phyloP scores from a whole-genome alignment of 257 asterid species.

The Lavandula angustifolia region DNA sequence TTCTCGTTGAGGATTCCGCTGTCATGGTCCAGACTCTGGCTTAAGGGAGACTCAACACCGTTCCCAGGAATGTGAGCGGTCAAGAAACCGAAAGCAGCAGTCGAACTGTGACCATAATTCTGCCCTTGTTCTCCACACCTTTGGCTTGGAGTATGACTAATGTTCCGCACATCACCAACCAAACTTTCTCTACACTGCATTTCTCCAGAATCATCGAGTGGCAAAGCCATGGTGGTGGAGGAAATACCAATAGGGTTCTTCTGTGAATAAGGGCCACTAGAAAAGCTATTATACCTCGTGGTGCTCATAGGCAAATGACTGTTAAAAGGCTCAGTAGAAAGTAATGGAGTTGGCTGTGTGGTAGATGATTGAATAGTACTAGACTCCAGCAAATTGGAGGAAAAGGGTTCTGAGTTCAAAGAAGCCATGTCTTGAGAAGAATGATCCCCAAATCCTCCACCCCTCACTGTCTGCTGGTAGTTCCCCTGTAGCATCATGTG shows the following conservation, averaged over 20 bases:
- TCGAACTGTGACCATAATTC: slow-evolving; percentile 43
- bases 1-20: slow-evolving; percentile 42
- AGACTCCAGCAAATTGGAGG: slow-evolving; percentile 49
- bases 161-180: slow-evolving; percentile 40
- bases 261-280: slow-evolving; percentile 41
- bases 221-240: slow-evolving; percentile 37
- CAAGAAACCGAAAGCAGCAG: slow-evolving; percentile 38
- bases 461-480: slow-evolving; percentile 43
- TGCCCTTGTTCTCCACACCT: slow-evolving; percentile 50
- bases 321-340: slow-evolving; percentile 48
- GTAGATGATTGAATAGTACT: slow-evolving; percentile 46
- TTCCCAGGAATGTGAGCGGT: slow-evolving; percentile 42
- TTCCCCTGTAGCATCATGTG: slow-evolving; percentile 50
- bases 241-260: slow-evolving; percentile 47
- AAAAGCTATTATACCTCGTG: slow-evolving; percentile 40
- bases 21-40: slow-evolving; percentile 43
- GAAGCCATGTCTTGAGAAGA: slow-evolving; percentile 48
- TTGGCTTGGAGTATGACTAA: slow-evolving; percentile 41
- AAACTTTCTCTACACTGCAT: slow-evolving; percentile 46
- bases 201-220: slow-evolving; percentile 57
- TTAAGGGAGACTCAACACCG: slow-evolving; percentile 33
- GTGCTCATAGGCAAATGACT: slow-evolving; percentile 44
- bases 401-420: slow-evolving; percentile 52
- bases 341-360: slow-evolving; percentile 47
- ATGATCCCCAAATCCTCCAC: slow-evolving; percentile 52